A percentile compares a stretch with the other conserved stretches of the same genome.
Conservation (phyloP, 495 filamentous ascomycete genomes). For the Neurospora sublineolata region DNA sequence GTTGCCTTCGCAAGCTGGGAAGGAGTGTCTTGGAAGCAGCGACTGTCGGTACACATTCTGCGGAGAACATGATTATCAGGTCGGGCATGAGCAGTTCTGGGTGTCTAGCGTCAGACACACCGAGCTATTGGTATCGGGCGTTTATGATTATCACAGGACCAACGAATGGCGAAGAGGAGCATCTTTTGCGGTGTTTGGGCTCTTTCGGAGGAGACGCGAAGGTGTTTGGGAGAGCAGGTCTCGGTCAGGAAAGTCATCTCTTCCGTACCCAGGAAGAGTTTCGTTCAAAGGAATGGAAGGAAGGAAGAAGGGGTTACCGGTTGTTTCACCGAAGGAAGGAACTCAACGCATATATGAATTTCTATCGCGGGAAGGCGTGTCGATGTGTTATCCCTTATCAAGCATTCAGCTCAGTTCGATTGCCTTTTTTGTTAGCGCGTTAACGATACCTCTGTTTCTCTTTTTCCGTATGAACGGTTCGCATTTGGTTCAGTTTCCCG, state of each 20-base stretch:
- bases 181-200: background rate
- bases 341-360: background rate
- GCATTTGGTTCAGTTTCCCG: background rate
- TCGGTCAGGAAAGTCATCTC: background rate
- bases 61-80: background rate
- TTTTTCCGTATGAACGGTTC: background rate
- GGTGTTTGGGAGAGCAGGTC: background rate
- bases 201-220: background rate
- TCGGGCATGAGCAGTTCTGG: background rate
- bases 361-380: background rate
- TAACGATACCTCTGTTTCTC: background rate
- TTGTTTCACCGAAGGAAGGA: background rate
- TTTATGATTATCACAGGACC: background rate
- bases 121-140: background rate
- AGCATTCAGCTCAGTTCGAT: background rate
- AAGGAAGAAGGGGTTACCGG: background rate
- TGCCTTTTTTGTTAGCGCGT: background rate
- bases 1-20: background rate
- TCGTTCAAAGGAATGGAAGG: background rate
- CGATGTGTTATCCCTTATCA: background rate
- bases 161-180: background rate
- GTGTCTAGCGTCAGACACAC: background rate
- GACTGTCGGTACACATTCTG: background rate
- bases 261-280: too few species aligned
- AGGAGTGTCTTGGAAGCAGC: background rate